phyloP scores from a whole-genome alignment of 495 filamentous ascomycete genomes.

The Aspergillus taichungensis region DNA sequence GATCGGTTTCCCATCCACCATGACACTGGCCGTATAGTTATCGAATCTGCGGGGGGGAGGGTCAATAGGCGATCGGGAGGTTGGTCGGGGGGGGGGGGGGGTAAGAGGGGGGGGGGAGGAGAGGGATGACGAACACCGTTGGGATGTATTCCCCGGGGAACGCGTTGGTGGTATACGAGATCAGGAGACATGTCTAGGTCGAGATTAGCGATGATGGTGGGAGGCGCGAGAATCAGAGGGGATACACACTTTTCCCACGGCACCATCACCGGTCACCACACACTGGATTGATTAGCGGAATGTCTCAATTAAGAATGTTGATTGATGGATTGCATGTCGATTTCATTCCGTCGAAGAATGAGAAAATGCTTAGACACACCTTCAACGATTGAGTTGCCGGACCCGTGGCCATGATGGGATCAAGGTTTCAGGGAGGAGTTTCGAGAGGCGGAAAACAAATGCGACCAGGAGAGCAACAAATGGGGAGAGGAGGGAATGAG shows the following conservation, averaged over 20 bases:
- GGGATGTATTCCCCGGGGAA: conserved; percentile 99
- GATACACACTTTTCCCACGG: conserved; percentile 82
- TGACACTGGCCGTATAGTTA: conserved; percentile 97
- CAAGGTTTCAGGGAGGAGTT: conserved; percentile 11
- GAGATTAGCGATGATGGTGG: conserved; percentile 2
- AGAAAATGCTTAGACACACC: too few relatives aligned
- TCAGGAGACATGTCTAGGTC: conserved; percentile 88
- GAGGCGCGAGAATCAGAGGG: neutral
- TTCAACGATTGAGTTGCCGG: conserved; percentile 68
- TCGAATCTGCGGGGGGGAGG: conserved; percentile 61
- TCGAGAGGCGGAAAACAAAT: conserved; percentile 4
- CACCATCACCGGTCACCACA: conserved; percentile 97
- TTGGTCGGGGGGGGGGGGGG: conserved; percentile 1
- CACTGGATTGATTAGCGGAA: conserved; percentile 47
- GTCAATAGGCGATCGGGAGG: conserved; percentile 9
- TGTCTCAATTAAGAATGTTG: too few relatives aligned
- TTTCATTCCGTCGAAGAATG: too few relatives aligned
- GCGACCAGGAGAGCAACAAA: neutral
- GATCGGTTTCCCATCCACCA: conserved; percentile 96
- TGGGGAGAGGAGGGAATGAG: neutral
- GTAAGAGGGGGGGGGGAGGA: conserved; percentile 4
- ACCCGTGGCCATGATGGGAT: conserved; percentile 49
- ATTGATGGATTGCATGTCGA: too few relatives aligned
- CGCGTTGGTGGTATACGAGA: conserved; percentile 98
- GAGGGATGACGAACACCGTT: conserved; percentile 71